Conservation (phyloP, 108 stramenopile species). For the Nitzschia putrida region DNA sequence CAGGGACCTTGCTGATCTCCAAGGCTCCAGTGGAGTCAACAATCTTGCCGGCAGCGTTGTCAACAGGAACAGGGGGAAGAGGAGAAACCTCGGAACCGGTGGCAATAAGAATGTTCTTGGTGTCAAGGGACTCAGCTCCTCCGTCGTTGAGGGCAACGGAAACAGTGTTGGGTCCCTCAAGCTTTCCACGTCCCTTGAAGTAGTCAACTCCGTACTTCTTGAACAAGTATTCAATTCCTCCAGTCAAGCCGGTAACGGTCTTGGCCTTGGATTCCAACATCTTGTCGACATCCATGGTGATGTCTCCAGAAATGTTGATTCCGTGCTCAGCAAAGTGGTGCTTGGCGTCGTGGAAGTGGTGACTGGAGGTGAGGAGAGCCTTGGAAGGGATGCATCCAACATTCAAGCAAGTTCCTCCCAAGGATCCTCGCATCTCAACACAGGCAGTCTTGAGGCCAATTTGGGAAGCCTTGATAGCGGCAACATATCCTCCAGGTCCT, state of each 20-base stretch:
- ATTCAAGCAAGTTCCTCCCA: conserved; percentile 96
- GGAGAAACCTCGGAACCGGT: conserved; percentile 98
- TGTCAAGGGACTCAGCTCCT: conserved; percentile 72
- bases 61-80: conserved; percentile 96
- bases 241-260: conserved; percentile 94
- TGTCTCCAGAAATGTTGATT: conserved; percentile 65
- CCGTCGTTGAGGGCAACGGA: conserved; percentile 85
- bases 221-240: conserved; percentile 97
- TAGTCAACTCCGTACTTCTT: conserved; percentile 99
- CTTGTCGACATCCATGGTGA: conserved; percentile 89
- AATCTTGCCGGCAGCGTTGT: conserved; percentile 95
- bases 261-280: conserved; percentile 92
- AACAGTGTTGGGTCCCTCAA: conserved; percentile 86
- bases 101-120: conserved; percentile 97
- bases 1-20: conserved; percentile 88
- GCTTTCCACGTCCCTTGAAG: conserved; percentile 91
- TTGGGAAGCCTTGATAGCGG: conserved; percentile 98
- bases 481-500: conserved; percentile 99
- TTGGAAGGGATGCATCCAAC: conserved; percentile 99
- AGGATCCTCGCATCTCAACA: conserved; percentile 95
- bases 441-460: conserved; percentile 98
- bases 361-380: conserved; percentile 90
- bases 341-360: conserved; percentile 96
- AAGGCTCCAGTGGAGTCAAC: conserved; percentile 98
- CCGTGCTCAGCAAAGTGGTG: conserved; percentile 96